Evolutionary conservation across 75 land plant species (phyloP), one percentile per base, ranked within the genome.

Genomic region (Pinus tabuliformis): DNA sequence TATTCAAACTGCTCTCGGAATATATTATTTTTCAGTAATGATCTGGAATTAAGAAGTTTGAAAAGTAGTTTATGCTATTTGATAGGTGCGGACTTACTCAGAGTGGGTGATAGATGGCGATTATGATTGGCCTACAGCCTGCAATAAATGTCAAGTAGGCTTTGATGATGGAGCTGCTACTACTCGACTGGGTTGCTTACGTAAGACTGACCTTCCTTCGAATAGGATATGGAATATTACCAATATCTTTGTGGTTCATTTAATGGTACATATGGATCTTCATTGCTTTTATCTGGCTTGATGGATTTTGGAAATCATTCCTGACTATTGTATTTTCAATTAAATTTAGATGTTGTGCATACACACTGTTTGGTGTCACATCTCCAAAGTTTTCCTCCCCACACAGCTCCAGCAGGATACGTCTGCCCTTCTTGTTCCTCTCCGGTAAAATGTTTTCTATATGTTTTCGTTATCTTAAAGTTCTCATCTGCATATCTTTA

Each of bases 91-190:
- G 62, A 94, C 95, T 18, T 97, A 97, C 81, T 92, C 99, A 21
- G 99, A 97, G 58, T 97, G 99, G 99, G 99, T 97, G 45, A 88
- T 97, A 49, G 92, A 97, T 91, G 99, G 98, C 62, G 98, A 95
- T 71, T 97, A 95, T 88, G 99, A 95, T 81, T 97, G 99, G 99
- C 99, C 99, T 58, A 83, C 93, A 21, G 85, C 73, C 8, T 97
- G 99, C 73, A 83, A 84, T 54, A 21, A 71, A 16, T 97, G 99
- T 75, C 80, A 91, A 74, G 79, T 76, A 58, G 80, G 73, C 7
- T 81, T 97, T 24, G 89, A 88, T 58, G 90, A 81, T 60, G 91
- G 81, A 74, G 73, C 62, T 12, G 83, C 82, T 63, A 92, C 90
- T 5, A 91, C 92, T 60, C 90, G 99, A 60, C 86, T 97, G 77